Evolutionary conservation across 257 asterid genomes (phyloP), one percentile per base, ranked within the genome.

Genomic region (Rubia yunnanensis): DNA sequence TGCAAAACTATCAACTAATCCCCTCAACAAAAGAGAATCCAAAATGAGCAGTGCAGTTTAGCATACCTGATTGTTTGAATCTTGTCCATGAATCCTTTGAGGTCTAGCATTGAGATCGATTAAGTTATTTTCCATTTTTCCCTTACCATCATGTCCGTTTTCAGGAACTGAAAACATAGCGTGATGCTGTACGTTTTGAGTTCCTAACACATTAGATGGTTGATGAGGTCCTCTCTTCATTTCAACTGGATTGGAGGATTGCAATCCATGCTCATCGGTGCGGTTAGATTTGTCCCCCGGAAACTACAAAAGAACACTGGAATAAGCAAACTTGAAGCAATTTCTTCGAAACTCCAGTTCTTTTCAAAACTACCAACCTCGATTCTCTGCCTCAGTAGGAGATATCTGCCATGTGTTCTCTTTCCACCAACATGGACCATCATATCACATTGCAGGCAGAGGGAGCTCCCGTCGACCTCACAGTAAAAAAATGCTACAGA

Each of bases 371-470:
- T 62, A 85, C 94, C 80, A 85, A 92, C 98, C 98, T 92, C 92
- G 39, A 87, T 80, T 84, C 92, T 89, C 83, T 92, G 97, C 80
- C 98, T 87, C 68, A 89, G 70, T 67, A 92, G 75, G 67, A 92
- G 98, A 85, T 87, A 89, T 72, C 98, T 78, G 60, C 87, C 87
- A 68, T 92, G 98, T 67, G 98, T 92, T 89, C 97, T 79, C 85
- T 92, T 92, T 49, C 97, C 97, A 41, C 91, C 98, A 55, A 89
- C 98, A 77, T 92, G 98, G 66, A 89, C 97, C 66, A 76, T 79
- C 94, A 84, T 87, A 74, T 92, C 98, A 73, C 98, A 92, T 82
- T 87, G 95, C 76, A 87, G 80, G 74, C 98, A 92, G 44, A 92
- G 96, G 73, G 97, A 87, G 72, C 91, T 89, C 69, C 98, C 98